A percentile compares a stretch with the other conserved stretches of the same genome.
Conservation (phyloP, 2,329 filamentous ascomycete species). For the Talaromyces sp. region DNA sequence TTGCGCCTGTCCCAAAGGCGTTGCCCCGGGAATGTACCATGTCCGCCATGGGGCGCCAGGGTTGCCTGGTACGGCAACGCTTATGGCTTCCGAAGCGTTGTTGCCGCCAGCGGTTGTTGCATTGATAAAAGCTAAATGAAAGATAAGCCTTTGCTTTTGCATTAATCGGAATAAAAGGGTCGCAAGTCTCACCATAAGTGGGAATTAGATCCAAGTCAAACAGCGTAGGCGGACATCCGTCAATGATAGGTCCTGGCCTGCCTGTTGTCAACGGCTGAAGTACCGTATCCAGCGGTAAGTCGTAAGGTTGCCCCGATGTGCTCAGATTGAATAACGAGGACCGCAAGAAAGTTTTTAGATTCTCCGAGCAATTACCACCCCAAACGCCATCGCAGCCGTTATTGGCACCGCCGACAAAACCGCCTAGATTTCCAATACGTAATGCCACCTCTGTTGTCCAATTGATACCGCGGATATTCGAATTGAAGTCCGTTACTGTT, state of each 20-base stretch:
- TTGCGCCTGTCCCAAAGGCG: constrained; percentile 30
- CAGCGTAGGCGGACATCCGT: constrained; percentile 30
- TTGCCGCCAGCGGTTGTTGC: constrained; percentile 22
- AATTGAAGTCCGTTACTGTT: constrained; percentile 24
- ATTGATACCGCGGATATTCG: constrained; percentile 27
- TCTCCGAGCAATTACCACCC: constrained; percentile 31
- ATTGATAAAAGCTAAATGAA: constrained; percentile 29
- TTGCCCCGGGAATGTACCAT: constrained; percentile 37
- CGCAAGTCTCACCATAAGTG: constrained; percentile 29
- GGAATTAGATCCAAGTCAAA: constrained; percentile 35
- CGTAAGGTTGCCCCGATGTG: constrained; percentile 27
- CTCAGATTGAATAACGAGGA: constrained; percentile 29
- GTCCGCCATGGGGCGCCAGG: constrained; percentile 33
- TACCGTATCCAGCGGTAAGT: constrained; percentile 30
- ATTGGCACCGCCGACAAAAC: constrained; percentile 31
- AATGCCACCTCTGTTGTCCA: constrained; percentile 37
- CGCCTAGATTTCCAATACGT: constrained; percentile 37
- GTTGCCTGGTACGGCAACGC: constrained; percentile 30
- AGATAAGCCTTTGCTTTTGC: background rate
- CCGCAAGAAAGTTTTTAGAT: constrained; percentile 31
- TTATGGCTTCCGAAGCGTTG: constrained; percentile 25
- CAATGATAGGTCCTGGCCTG: constrained; percentile 22
- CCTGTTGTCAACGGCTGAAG: constrained; percentile 28
- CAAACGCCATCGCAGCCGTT: constrained; percentile 41
- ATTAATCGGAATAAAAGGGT: background rate